A percentile compares a stretch with the other conserved stretches of the same genome.
These are phyloP conservation scores for Colletotrichum spaethianum DNA, from an alignment of 2,329 filamentous ascomycete genomes.

Conservation along the genomic window DNA sequence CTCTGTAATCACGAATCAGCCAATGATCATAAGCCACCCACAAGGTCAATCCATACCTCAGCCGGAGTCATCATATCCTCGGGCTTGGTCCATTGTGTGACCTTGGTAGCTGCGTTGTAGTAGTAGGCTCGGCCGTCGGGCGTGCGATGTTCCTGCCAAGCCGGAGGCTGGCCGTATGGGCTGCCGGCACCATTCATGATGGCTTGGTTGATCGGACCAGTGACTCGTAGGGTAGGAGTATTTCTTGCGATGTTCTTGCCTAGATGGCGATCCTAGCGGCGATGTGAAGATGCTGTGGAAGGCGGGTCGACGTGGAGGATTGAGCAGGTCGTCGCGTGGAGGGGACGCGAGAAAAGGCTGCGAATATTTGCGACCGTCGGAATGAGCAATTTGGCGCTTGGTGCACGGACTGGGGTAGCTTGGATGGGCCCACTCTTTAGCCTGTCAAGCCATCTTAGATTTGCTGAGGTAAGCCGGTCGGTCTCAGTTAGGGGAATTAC, in stretches of 20 bases:
- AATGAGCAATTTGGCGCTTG: conserved; percentile 31
- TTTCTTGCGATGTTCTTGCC: not conserved
- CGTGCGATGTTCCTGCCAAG: conserved; percentile 87
- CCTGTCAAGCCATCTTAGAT: not conserved
- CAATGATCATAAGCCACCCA: conserved; percentile 25
- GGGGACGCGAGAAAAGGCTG: conserved; percentile 23
- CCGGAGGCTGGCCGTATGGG: conserved; percentile 61
- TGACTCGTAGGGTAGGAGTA: not conserved
- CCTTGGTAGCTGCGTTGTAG: conserved; percentile 88
- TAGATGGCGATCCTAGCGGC: not conserved
- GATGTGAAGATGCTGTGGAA: not conserved
- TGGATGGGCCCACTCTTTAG: conserved; percentile 3
- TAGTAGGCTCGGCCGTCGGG: conserved; percentile 91
- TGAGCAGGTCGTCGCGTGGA: conserved; percentile 19
- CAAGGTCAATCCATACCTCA: conserved; percentile 71
- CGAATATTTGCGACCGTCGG: conserved; percentile 34
- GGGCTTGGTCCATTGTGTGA: conserved; percentile 95
- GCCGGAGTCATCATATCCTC: conserved; percentile 87
- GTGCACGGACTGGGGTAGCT: conserved; percentile 35
- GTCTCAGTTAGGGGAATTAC: not conserved
- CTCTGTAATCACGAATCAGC: conserved; percentile 66
- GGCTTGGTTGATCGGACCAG: not conserved
- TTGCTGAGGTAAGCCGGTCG: conserved; percentile 27
- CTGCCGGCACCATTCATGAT: conserved; percentile 73
- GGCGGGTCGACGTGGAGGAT: not conserved